These are phyloP conservation scores for Cicer yamashitae DNA, from an alignment of 306 rosid species.

Conservation along the genomic window DNA sequence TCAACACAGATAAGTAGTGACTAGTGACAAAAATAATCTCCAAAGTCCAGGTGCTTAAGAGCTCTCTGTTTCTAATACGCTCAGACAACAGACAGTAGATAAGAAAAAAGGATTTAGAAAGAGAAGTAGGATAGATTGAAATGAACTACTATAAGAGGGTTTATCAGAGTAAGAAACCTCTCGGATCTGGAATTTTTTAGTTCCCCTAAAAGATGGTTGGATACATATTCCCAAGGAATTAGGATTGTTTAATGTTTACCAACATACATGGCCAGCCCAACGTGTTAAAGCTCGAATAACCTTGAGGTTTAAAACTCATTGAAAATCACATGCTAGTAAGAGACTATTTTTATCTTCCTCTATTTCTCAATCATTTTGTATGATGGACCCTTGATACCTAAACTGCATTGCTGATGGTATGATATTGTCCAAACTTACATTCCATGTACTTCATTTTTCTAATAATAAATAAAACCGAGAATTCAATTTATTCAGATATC, in stretches of 20 bases:
- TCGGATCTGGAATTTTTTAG: slow-evolving; percentile 4
- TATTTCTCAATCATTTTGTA: neutral
- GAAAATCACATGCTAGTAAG: neutral
- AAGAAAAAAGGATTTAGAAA: slow-evolving; percentile 22
- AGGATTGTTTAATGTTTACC: neutral
- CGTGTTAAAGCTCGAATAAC: neutral
- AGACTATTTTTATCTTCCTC: neutral
- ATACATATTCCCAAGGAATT: neutral
- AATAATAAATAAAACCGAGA: neutral
- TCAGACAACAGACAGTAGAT: neutral
- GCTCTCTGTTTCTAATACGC: slow-evolving; percentile 7
- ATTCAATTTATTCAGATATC: slow-evolving; percentile 4
- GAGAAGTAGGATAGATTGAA: slow-evolving; percentile 17
- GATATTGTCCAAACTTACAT: neutral
- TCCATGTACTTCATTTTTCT: neutral
- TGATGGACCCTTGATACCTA: neutral
- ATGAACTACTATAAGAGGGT: slow-evolving; percentile 18
- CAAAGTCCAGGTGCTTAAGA: neutral
- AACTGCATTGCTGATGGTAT: slow-evolving; percentile 1
- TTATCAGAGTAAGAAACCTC: slow-evolving; percentile 17
- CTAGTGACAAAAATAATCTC: slow-evolving; percentile 22
- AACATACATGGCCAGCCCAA: slow-evolving; percentile 6
- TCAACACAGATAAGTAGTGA: slow-evolving; percentile 24
- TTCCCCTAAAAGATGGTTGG: slow-evolving; percentile 12
- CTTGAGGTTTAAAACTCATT: neutral